Evolutionary conservation across 306 rosid genomes (phyloP).

Genomic region (Datisca glomerata): DNA sequence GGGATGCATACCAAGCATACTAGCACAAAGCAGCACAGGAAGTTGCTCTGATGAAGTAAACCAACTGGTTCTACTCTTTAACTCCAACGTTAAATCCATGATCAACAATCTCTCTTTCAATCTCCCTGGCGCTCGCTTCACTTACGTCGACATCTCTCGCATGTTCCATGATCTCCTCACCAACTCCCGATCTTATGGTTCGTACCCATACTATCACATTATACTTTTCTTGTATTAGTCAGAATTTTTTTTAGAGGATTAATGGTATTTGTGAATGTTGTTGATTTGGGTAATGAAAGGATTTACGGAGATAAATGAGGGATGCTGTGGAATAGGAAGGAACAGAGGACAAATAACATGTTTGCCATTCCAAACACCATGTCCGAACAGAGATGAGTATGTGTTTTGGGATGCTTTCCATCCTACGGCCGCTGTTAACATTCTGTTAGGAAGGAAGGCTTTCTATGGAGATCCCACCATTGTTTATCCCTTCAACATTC

Average conservation of each 20-base stretch:
- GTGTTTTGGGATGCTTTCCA: slow-evolving; percentile 95
- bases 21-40: slow-evolving; percentile 60
- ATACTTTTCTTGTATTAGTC: too few relatives aligned
- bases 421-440: slow-evolving; percentile 75
- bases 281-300: slow-evolving; percentile 31
- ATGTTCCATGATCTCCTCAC: slow-evolving; percentile 53
- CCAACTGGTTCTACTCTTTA: slow-evolving; percentile 56
- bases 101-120: slow-evolving; percentile 38
- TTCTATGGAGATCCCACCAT: slow-evolving; percentile 37
- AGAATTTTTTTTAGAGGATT: too few relatives aligned
- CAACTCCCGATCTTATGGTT: slow-evolving; percentile 55
- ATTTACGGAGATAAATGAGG: slow-evolving; percentile 35
- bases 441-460: slow-evolving; percentile 53
- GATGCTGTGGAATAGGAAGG: slow-evolving; percentile 89
- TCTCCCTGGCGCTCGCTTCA: slow-evolving; percentile 60
- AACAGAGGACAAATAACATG: slow-evolving; percentile 88
- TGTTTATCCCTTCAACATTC: slow-evolving; percentile 50
- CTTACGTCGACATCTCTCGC: slow-evolving; percentile 30
- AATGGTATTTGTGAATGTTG: too few relatives aligned
- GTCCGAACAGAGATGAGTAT: slow-evolving; percentile 48
- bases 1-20: slow-evolving; percentile 91
- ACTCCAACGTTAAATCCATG: slow-evolving; percentile 62
- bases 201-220: too few relatives aligned
- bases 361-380: slow-evolving; percentile 74
- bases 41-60: slow-evolving; percentile 66